These are phyloP conservation scores for Lachancea nothofagi DNA, from an alignment of 805 yeast species.

Conservation along the genomic window DNA sequence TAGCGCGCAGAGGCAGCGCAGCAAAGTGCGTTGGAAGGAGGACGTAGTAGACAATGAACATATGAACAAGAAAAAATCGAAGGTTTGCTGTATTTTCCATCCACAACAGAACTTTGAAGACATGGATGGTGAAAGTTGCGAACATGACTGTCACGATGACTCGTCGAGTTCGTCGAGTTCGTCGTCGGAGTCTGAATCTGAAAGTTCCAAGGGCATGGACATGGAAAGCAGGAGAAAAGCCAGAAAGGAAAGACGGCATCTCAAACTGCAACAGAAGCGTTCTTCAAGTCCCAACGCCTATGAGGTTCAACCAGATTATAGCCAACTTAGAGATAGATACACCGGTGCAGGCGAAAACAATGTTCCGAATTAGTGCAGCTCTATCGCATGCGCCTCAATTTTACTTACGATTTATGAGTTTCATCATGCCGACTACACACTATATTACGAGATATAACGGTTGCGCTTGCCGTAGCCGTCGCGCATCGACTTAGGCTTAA, in stretches of 20 bases:
- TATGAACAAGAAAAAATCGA: constrained; percentile 82
- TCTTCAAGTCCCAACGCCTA: constrained; percentile 70
- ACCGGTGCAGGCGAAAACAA: constrained; percentile 6
- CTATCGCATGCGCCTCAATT: too few species aligned
- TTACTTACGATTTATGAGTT: too few species aligned
- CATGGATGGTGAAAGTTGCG: constrained; percentile 33
- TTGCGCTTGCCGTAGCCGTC: too few species aligned
- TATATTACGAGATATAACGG: too few species aligned
- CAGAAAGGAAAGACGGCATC: constrained; percentile 33
- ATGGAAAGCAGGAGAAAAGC: constrained; percentile 31
- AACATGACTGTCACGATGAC: constrained; percentile 17
- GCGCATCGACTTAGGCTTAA: too few species aligned
- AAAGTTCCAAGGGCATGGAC: constrained; percentile 32
- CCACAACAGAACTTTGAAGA: constrained; percentile 63
- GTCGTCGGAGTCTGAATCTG: constrained; percentile 39
- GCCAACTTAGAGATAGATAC: constrained; percentile 19
- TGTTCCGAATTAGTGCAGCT: too few species aligned
- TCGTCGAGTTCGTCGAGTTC: constrained; percentile 18
- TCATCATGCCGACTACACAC: too few species aligned
- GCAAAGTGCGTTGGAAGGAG: constrained; percentile 75
- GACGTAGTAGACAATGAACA: constrained; percentile 88
- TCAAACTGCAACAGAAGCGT: constrained; percentile 23
- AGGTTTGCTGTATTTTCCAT: constrained; percentile 84
- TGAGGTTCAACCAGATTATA: constrained; percentile 74
- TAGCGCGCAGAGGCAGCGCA: constrained; percentile 28